Percentiles rank a stretch among this genome's conserved stretches.
Evolutionary conservation across 1,139 yeast species (phyloP).

Genomic region (Yarrowia galli): DNA sequence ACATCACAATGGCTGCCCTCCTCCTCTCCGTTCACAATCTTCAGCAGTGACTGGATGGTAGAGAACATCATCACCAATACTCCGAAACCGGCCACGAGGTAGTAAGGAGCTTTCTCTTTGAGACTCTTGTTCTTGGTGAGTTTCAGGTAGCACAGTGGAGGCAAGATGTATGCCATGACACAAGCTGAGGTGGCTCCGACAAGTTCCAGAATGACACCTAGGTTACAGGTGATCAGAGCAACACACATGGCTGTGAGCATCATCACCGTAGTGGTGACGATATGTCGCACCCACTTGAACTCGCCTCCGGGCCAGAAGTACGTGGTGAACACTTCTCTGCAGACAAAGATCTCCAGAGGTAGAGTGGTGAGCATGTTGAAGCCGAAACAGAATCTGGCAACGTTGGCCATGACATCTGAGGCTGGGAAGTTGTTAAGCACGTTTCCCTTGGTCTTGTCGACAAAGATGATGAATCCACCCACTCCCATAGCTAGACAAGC

Average conservation of each 20-base stretch:
- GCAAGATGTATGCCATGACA: constrained; percentile 87
- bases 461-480: constrained; percentile 78
- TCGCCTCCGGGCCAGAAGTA: constrained; percentile 54
- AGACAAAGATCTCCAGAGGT: constrained; percentile 88
- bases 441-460: constrained; percentile 82
- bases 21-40: constrained; percentile 56
- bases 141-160: constrained; percentile 81
- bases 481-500: constrained; percentile 83
- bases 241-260: constrained; percentile 77
- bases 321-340: constrained; percentile 82
- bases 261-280: constrained; percentile 69
- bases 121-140: constrained; percentile 60
- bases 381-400: constrained; percentile 92
- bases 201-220: constrained; percentile 86
- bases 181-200: constrained; percentile 96
- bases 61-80: constrained; percentile 77
- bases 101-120: constrained; percentile 62
- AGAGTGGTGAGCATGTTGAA: constrained; percentile 93
- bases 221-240: constrained; percentile 80
- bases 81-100: constrained; percentile 70
- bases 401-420: constrained; percentile 70
- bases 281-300: constrained; percentile 54
- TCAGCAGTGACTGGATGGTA: constrained; percentile 70
- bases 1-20: constrained; percentile 20
- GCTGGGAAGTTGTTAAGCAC: constrained; percentile 83